phyloP scores from a whole-genome alignment of 2,329 filamentous ascomycete species.

The Truncatella angustata region DNA sequence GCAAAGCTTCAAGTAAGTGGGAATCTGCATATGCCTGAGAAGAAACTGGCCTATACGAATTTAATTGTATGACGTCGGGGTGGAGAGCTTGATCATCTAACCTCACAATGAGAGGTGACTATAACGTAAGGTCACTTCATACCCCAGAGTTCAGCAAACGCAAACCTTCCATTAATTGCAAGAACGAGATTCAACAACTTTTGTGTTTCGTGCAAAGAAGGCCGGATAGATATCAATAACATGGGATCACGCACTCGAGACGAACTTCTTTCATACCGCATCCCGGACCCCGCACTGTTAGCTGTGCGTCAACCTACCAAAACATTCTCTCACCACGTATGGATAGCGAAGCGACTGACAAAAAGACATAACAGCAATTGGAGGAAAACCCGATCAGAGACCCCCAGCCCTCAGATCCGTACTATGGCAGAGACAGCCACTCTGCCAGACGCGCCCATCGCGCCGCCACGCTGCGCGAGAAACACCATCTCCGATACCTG shows the following conservation, averaged over 20 bases:
- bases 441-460: slow-evolving; percentile 19
- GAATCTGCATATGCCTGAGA: too few species aligned
- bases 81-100: too few species aligned
- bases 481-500: slow-evolving; percentile 24
- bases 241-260: slow-evolving; percentile 20
- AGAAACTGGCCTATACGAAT: too few species aligned
- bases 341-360: not conserved
- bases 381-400: slow-evolving; percentile 17
- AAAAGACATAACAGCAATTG: slow-evolving; percentile 15
- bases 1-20: too few species aligned
- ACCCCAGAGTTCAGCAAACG: too few species aligned
- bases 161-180: too few species aligned
- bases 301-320: slow-evolving; percentile 14
- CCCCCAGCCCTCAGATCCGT: slow-evolving; percentile 20
- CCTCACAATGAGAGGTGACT: too few species aligned
- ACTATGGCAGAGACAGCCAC: slow-evolving; percentile 19
- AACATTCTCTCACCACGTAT: not conserved
- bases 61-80: too few species aligned
- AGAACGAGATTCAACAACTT: not conserved
- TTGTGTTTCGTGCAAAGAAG: not conserved
- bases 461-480: slow-evolving; percentile 23
- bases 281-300: slow-evolving; percentile 20
- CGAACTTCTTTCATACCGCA: slow-evolving; percentile 19
- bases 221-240: not conserved
- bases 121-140: not conserved